Evolutionary conservation across 1,284 basidiomycete genomes (phyloP).

Genomic region (Fistulinella cinereoalba): DNA sequence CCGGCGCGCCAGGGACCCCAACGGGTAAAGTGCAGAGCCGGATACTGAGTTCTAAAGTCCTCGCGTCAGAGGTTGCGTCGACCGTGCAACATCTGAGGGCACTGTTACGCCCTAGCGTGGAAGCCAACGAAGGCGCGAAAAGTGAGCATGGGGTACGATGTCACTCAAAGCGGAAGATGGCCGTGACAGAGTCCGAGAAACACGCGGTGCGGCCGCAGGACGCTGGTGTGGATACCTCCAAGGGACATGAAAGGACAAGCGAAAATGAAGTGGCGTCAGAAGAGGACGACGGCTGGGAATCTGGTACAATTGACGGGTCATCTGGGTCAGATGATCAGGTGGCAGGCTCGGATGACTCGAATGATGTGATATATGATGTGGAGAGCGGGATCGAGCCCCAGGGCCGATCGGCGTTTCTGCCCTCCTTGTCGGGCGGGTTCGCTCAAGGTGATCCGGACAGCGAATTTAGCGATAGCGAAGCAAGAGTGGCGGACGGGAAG

Average conservation of each 20-base stretch:
- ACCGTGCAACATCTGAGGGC: conserved; percentile 52
- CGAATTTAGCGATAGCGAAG: conserved; percentile 73
- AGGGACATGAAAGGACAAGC: conserved; percentile 24
- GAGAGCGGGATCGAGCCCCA: conserved; percentile 22
- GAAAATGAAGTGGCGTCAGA: conserved; percentile 25
- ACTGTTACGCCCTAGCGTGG: conserved; percentile 39
- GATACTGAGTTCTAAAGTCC: conserved; percentile 71
- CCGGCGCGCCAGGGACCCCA: conserved; percentile 41
- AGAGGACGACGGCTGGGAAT: conserved; percentile 58
- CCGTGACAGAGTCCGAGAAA: not conserved
- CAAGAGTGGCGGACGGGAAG: conserved; percentile 50
- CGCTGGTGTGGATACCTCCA: conserved; percentile 21
- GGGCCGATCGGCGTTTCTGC: conserved; percentile 79
- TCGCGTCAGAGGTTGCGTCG: conserved; percentile 59
- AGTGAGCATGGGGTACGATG: too few relatives aligned
- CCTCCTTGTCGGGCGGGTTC: conserved; percentile 85
- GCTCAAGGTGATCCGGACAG: conserved; percentile 76
- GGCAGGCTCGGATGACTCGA: conserved; percentile 37
- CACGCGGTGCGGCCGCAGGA: not conserved
- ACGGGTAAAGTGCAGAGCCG: conserved; percentile 67
- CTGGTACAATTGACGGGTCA: conserved; percentile 42
- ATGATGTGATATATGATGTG: conserved; percentile 7
- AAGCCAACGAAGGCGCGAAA: not conserved
- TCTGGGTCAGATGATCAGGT: conserved; percentile 40
- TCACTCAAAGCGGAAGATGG: conserved; percentile 10